These are phyloP conservation scores for Pseudoscleropodium purum DNA, from an alignment of 225 moss, liverwort and hornwort species.

Conservation along the genomic window DNA sequence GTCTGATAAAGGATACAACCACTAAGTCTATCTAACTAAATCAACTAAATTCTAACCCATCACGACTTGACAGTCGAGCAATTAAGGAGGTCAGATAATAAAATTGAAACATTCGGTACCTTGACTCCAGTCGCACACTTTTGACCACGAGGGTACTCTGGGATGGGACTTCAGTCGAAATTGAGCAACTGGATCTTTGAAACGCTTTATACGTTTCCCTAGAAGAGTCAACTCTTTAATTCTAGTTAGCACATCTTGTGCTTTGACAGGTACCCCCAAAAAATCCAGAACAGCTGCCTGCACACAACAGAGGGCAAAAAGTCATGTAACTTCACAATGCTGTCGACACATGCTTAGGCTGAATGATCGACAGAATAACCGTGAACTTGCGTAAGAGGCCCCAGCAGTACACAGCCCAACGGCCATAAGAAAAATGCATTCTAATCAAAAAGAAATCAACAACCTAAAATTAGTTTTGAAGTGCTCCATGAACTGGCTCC, in stretches of 20 bases:
- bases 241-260: constrained; percentile 78
- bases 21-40: background rate
- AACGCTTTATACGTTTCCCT: constrained; percentile 81
- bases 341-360: background rate
- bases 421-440: background rate
- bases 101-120: constrained; percentile 20
- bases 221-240: constrained; percentile 84
- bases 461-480: background rate
- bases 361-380: background rate
- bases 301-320: constrained; percentile 3
- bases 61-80: background rate
- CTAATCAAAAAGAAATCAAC: background rate
- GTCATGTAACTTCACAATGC: background rate
- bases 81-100: background rate
- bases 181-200: constrained; percentile 82
- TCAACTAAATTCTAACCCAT: background rate
- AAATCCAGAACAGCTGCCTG: constrained; percentile 98
- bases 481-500: background rate
- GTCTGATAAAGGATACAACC: background rate
- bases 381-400: background rate
- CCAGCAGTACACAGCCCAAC: background rate
- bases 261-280: constrained; percentile 95
- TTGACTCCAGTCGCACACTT: constrained; percentile 92
- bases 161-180: constrained; percentile 89
- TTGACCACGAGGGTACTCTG: constrained; percentile 83